Evolutionary conservation across 2,329 filamentous ascomycete species (phyloP), one percentile per base, ranked within the genome.

Genomic region (Balansia obtecta): DNA sequence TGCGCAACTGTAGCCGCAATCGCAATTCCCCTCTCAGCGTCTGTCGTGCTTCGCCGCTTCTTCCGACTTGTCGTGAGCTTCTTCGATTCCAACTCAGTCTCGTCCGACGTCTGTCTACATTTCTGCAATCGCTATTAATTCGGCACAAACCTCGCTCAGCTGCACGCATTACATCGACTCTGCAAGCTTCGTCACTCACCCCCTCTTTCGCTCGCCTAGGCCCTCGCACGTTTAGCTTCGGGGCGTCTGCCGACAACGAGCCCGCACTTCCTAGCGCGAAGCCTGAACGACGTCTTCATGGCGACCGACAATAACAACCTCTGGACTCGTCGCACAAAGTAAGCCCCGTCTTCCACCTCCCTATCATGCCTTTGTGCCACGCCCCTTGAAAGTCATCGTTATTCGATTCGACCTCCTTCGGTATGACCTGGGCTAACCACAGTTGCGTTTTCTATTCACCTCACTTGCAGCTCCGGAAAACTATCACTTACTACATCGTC

Each of bases 241-340:
- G 54, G 56, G 57, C 55, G 56, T 58, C 54, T 51, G 33, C 42
- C 53, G 52, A 54, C 50, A 48, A 49, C 49, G 48, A 54, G 50
- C 52, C 27, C 53, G 53, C 18, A 48, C 49, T 47, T 49, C 49
- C 50, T 46, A 45, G 46, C 50, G 51, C 48, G 52, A 52, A 45
- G 47, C 33, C 50, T 54, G 56, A 58, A 60, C 56, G 59, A 61
- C 50, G 64, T 65, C 69, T 71, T 67, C 65, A 81, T 82, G 78
- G 78, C 50, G 41, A 48, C 50, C 50, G 50, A 51, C 16, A 46
- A 80, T 68, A 55, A 49, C 39, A 57, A 76, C 65, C 71, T 81
- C 74, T 91, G 87, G 86, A 85, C 80, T 71, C 84, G 87, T 70
- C 85, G 87, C 71, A 85, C 83, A 71, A 89, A 88, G 86, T 90